These are phyloP conservation scores for Quercus phellos DNA, from an alignment of 331 rosid genomes.

Conservation along the genomic window DNA sequence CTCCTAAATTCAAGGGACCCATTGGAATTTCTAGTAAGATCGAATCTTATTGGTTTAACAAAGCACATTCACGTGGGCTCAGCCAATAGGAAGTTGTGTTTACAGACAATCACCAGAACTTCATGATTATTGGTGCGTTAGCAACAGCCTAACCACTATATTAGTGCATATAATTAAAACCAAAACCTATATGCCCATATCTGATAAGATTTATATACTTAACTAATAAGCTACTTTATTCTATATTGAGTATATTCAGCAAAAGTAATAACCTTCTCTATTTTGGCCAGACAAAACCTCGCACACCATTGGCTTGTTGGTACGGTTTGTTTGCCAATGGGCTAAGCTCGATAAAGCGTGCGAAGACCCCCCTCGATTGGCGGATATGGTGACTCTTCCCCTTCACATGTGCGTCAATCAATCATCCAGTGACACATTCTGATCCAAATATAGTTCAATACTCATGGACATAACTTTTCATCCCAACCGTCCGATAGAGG, in stretches of 20 bases:
- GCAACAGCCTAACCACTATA: not conserved
- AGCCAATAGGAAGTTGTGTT: conserved; percentile 37
- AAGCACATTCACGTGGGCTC: conserved; percentile 46
- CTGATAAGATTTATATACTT: no score
- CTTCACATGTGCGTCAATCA: conserved; percentile 13
- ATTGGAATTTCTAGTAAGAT: conserved; percentile 11
- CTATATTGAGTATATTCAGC: no score
- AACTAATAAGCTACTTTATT: no score
- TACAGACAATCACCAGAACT: conserved; percentile 37
- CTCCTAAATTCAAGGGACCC: conserved; percentile 31
- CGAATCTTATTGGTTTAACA: conserved; percentile 65
- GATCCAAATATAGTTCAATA: not conserved
- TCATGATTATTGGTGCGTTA: conserved; percentile 27
- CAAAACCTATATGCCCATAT: not conserved
- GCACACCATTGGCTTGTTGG: conserved; percentile 3
- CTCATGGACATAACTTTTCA: no score
- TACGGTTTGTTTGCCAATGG: conserved; percentile 24
- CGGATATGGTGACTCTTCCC: conserved; percentile 10
- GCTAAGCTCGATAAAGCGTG: conserved; percentile 32
- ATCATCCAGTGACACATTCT: not conserved
- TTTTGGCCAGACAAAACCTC: conserved; percentile 11
- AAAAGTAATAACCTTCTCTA: not conserved
- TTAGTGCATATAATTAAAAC: not conserved
- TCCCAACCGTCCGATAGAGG: no score
- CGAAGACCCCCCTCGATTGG: conserved; percentile 31